A percentile compares a stretch with the other conserved stretches of the same genome.
Conservation (phyloP, 371 early-diverging fungal species). For the Lichtheimia hyalospora region DNA sequence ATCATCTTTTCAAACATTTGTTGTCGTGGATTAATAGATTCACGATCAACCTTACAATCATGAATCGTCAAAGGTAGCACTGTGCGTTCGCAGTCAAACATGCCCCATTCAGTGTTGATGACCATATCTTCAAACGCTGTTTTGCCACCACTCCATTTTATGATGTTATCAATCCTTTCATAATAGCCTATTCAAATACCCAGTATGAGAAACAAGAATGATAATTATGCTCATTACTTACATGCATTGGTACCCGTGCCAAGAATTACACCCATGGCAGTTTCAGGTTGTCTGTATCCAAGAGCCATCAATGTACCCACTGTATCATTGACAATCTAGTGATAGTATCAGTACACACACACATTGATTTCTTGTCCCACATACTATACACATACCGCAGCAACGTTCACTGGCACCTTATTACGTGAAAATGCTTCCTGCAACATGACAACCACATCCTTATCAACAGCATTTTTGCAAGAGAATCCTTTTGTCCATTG, state of each 20-base stretch:
- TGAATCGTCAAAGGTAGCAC: slow-evolving; percentile 82
- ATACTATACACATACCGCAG: slow-evolving; percentile 53
- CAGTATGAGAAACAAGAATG: not conserved
- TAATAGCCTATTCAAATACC: slow-evolving; percentile 61
- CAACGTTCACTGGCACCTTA: slow-evolving; percentile 71
- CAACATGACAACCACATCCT: slow-evolving; percentile 76
- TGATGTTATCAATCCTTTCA: slow-evolving; percentile 64
- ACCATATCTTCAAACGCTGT: slow-evolving; percentile 75
- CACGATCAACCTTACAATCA: slow-evolving; percentile 82
- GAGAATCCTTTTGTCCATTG: slow-evolving; percentile 95
- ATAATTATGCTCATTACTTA: slow-evolving; percentile 1
- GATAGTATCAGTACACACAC: not conserved
- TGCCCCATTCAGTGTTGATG: slow-evolving; percentile 92
- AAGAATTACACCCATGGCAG: slow-evolving; percentile 88
- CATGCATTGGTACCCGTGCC: slow-evolving; percentile 96
- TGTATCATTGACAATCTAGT: slow-evolving; percentile 90
- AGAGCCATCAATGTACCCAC: slow-evolving; percentile 92
- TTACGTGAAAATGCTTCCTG: slow-evolving; percentile 83
- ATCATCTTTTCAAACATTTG: slow-evolving; percentile 87
- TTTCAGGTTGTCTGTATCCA: slow-evolving; percentile 79
- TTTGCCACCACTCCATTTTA: slow-evolving; percentile 22
- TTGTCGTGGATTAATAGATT: slow-evolving; percentile 73
- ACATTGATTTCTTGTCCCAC: no score
- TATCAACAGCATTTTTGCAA: slow-evolving; percentile 74
- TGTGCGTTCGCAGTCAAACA: slow-evolving; percentile 68